Conservation (phyloP, 2,329 filamentous ascomycete species). For the Paraphaeosphaeria minitans region DNA sequence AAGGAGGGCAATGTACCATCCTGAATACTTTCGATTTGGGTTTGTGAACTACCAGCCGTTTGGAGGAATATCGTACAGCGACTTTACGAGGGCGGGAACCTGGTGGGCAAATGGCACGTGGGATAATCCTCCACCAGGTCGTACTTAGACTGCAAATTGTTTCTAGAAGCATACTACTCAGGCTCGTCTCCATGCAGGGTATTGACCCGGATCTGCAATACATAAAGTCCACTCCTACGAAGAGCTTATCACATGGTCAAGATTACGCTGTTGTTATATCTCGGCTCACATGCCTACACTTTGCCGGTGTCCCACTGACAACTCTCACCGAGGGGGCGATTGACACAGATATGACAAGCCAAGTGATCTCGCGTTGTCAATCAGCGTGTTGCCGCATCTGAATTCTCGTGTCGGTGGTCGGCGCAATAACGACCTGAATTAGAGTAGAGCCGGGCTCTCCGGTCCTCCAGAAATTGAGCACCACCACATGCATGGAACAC, state of each 20-base stretch:
- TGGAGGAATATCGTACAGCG: slow-evolving; percentile 36
- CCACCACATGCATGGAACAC: too few relatives aligned
- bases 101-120: slow-evolving; percentile 42
- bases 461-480: too few relatives aligned
- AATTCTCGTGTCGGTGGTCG: not conserved
- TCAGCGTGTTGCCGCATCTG: too few relatives aligned
- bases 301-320: not conserved
- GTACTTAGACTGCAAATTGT: not conserved
- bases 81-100: slow-evolving; percentile 41
- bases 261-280: not conserved
- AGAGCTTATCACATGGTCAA: not conserved
- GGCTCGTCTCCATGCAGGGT: not conserved
- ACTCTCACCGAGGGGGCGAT: not conserved
- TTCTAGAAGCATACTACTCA: not conserved
- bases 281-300: not conserved
- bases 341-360: not conserved
- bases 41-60: slow-evolving; percentile 40
- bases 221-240: not conserved
- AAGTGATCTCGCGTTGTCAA: not conserved
- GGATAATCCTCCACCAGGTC: slow-evolving; percentile 27
- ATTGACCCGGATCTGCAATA: not conserved
- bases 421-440: not conserved
- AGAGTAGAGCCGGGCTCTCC: not conserved
- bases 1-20: slow-evolving; percentile 46
- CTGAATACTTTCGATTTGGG: slow-evolving; percentile 45